Percentiles rank a stretch among this genome's conserved stretches.
These are phyloP conservation scores for Xylariaceae sp. DNA, from an alignment of 2,329 filamentous ascomycete genomes.

Conservation along the genomic window DNA sequence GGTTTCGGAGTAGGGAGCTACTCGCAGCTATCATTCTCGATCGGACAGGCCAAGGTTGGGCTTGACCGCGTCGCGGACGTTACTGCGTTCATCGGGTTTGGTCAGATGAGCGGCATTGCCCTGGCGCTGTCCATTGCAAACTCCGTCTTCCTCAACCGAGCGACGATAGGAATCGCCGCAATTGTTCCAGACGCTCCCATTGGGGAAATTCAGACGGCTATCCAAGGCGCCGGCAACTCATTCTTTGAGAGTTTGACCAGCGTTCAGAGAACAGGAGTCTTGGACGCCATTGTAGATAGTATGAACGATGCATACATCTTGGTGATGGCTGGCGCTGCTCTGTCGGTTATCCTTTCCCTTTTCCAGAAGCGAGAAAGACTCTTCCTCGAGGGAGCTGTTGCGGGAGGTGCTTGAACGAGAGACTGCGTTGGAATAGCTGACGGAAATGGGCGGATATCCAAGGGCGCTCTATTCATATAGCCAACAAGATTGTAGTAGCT, in stretches of 20 bases:
- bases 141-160: constrained; percentile 6
- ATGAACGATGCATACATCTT: constrained; percentile 2
- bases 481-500: not conserved
- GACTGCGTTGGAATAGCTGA: not conserved
- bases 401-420: not conserved
- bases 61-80: constrained; percentile 24
- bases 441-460: not conserved
- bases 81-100: not conserved
- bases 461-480: not conserved
- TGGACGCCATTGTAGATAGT: constrained; percentile 1
- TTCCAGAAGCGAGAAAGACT: constrained; percentile 11
- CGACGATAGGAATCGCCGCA: not conserved
- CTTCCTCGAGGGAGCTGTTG: not conserved
- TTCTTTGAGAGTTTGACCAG: constrained; percentile 1
- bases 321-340: constrained; percentile 1
- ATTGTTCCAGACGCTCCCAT: not conserved
- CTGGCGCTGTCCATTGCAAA: constrained; percentile 3
- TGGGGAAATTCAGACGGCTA: constrained; percentile 1
- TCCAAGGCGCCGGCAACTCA: constrained; percentile 6
- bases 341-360: constrained; percentile 2
- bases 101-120: constrained; percentile 8
- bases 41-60: constrained; percentile 37
- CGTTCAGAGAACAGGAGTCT: not conserved
- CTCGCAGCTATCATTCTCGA: constrained; percentile 39
- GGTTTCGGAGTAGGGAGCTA: constrained; percentile 43